Evolutionary conservation across 768 basidiomycete genomes (phyloP).

Genomic region (Phylloporus sp.): DNA sequence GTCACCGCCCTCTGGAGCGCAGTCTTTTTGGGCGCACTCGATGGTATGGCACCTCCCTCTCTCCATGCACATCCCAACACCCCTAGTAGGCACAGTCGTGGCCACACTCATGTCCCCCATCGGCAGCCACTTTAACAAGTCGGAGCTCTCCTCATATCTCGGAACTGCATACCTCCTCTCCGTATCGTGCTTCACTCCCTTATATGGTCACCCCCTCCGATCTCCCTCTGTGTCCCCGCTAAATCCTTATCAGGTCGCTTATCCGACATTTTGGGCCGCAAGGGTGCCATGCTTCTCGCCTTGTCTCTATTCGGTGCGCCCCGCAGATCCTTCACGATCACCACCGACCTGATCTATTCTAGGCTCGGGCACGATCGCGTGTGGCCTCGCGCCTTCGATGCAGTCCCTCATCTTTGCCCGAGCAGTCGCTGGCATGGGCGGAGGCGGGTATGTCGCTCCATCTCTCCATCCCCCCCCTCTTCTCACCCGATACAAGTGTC

Average conservation of each 20-base stretch:
- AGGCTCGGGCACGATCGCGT: slow-evolving; percentile 82
- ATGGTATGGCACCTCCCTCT: slow-evolving; percentile 48
- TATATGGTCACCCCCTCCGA: slow-evolving; percentile 58
- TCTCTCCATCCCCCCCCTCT: neutral
- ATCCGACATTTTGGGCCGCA: slow-evolving; percentile 81
- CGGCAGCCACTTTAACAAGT: slow-evolving; percentile 79
- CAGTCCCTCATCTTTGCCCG: slow-evolving; percentile 73
- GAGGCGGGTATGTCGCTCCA: slow-evolving; percentile 66
- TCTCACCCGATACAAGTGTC: slow-evolving; percentile 46
- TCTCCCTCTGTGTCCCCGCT: slow-evolving; percentile 5
- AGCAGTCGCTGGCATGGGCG: slow-evolving; percentile 87
- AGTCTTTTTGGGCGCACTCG: slow-evolving; percentile 80
- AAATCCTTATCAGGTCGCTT: slow-evolving; percentile 57
- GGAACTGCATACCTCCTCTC: slow-evolving; percentile 86
- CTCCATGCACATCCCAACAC: neutral
- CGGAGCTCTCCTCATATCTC: slow-evolving; percentile 79
- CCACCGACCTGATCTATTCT: slow-evolving; percentile 16
- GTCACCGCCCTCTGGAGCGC: slow-evolving; percentile 78
- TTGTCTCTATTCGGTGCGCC: slow-evolving; percentile 74
- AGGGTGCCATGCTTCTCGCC: slow-evolving; percentile 83
- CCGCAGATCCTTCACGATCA: slow-evolving; percentile 13
- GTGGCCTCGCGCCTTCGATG: slow-evolving; percentile 88
- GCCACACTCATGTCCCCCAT: slow-evolving; percentile 83
- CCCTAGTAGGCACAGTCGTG: slow-evolving; percentile 64
- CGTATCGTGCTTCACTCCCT: slow-evolving; percentile 86